These are phyloP conservation scores for Auxenochlorella protothecoides DNA, from an alignment of 139 green algal species.

Conservation along the genomic window DNA sequence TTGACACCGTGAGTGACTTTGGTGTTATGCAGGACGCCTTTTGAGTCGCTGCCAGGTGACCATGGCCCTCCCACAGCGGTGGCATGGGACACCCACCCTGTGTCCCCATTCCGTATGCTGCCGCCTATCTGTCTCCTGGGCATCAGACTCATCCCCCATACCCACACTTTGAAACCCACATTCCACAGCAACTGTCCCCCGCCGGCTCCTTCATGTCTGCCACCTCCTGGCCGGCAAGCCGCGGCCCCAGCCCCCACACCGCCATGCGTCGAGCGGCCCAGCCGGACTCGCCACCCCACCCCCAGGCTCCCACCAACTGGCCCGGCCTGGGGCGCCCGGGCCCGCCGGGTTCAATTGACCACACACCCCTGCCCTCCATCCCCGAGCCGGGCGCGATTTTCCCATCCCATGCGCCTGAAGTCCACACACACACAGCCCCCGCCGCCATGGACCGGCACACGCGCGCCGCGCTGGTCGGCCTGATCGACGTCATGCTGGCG, in stretches of 20 bases:
- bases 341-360: background rate
- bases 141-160: background rate
- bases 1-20: background rate
- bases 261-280: no score
- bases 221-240: no score
- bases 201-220: no score
- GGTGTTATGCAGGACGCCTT: background rate
- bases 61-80: no score
- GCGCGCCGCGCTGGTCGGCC: slow-evolving; percentile 15
- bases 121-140: background rate
- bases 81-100: no score
- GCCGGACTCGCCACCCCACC: background rate
- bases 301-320: background rate
- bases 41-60: background rate
- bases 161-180: no score
- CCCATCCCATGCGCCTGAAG: background rate
- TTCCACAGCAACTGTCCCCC: no score
- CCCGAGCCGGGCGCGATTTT: background rate
- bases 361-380: background rate
- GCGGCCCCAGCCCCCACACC: no score
- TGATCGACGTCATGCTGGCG: slow-evolving; percentile 44
- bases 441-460: background rate
- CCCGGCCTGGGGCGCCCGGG: no score
- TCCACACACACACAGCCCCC: no score
- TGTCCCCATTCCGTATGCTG: background rate